A percentile compares a stretch with the other conserved stretches of the same genome.
Conservation (phyloP, 2,329 filamentous ascomycete species). For the Huntiella savannae region DNA sequence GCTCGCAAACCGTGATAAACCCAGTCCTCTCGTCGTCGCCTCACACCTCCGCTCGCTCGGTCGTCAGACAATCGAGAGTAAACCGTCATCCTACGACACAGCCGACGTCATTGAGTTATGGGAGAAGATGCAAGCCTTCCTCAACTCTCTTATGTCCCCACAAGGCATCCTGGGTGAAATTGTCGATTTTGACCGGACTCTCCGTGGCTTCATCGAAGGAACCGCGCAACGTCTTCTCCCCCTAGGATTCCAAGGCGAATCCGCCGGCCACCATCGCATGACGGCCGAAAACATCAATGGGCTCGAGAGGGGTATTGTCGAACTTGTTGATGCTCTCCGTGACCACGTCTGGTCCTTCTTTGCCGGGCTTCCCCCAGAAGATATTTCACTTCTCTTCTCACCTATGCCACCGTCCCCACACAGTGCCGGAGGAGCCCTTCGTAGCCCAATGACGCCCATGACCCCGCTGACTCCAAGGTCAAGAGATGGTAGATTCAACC, state of each 20-base stretch:
- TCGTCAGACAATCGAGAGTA: constrained; percentile 44
- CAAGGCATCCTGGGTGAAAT: constrained; percentile 76
- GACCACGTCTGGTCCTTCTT: constrained; percentile 71
- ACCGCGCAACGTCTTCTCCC: constrained; percentile 66
- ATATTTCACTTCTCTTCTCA: constrained; percentile 73
- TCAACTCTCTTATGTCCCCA: constrained; percentile 55
- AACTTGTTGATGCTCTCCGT: constrained; percentile 68
- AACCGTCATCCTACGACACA: constrained; percentile 50
- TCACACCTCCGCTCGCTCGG: constrained; percentile 57
- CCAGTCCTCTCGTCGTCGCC: constrained; percentile 48
- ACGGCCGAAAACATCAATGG: constrained; percentile 50
- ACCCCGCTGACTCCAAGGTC: constrained; percentile 31
- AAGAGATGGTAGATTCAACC: constrained; percentile 57
- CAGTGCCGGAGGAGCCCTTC: constrained; percentile 32
- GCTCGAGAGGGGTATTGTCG: constrained; percentile 57
- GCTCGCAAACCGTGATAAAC: constrained; percentile 55
- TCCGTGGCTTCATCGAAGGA: constrained; percentile 76
- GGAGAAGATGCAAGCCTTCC: constrained; percentile 65
- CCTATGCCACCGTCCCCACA: constrained; percentile 52
- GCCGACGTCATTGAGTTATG: constrained; percentile 73
- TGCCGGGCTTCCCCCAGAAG: constrained; percentile 70
- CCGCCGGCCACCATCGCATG: constrained; percentile 61
- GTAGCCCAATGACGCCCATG: constrained; percentile 12
- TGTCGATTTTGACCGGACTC: constrained; percentile 82
- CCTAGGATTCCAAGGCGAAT: constrained; percentile 63